Evolutionary conservation across 768 basidiomycete genomes (phyloP), one percentile per base, ranked within the genome.

Genomic region (Rubroboletus pulcherrimus): DNA sequence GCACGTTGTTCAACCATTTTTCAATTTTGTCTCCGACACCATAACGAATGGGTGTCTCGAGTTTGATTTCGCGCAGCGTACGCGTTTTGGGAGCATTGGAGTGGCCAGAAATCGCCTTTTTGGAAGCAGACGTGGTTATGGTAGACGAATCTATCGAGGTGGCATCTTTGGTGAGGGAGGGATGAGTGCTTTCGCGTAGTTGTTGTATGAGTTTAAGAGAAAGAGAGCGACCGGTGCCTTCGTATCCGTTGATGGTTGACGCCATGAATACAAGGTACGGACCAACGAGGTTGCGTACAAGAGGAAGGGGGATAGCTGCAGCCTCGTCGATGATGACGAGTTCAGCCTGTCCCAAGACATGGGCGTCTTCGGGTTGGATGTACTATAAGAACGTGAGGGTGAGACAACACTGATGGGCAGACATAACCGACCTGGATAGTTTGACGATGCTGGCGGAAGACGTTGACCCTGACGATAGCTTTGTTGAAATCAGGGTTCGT

Each of bases 201-300:
- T 97, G 94, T 71, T 98, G 91, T 60, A 99, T 89, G 54, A 99
- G 89, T 73, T 99, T 99, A 57, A 99, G 87, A 45, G 94, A 97
- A 46, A 99, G 84, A 1, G 95, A 98, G 29, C 97, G 91, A n/a
- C 97, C 97, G 0, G 97, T 98, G 29, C 97, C 97, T 79, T 98
- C 97, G 72, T 99, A 99, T 39, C 97, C 97, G 69, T 98, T 98
- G 75, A 99, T 94, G 1, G 97, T 99, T n/a, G 94, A 97, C 1
- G 97, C 92, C 80, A 98, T 87, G 78, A 98, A 98, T 49, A 98
- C 94, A 35, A 98, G 89, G 74, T 98, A 98, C 1, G 88, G 89
- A 0, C 97, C 97, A 52, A 99, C 85, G 59, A 99, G 89, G 63
- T 93, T 92, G 53, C 90, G 86, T 17, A 99, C 96, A 35, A 99